phyloP scores from a whole-genome alignment of 257 asterid genomes.

The Ilex aquifolium region DNA sequence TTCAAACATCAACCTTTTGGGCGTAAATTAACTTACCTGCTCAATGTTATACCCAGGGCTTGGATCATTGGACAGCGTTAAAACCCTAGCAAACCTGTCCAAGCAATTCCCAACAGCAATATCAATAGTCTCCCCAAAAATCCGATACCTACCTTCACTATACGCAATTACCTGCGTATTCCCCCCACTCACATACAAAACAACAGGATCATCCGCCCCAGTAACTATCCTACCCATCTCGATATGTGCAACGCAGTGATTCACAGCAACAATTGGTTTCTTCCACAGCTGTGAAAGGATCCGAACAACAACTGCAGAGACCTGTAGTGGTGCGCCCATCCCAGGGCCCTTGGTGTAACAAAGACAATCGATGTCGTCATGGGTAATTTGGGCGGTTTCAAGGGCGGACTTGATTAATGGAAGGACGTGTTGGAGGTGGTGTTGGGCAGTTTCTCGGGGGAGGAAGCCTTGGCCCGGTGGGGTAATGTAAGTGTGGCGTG shows the following conservation, averaged over 20 bases:
- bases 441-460: constrained; percentile 96
- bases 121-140: constrained; percentile 92
- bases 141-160: constrained; percentile 83
- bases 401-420: constrained; percentile 72
- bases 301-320: constrained; percentile 79
- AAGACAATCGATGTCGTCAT: constrained; percentile 61
- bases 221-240: constrained; percentile 94
- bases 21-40: constrained; percentile 39
- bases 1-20: too few relatives aligned
- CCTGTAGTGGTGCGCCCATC: constrained; percentile 88
- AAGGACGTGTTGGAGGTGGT: constrained; percentile 78
- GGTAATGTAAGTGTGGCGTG: constrained; percentile 91
- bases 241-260: constrained; percentile 93
- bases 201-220: constrained; percentile 92
- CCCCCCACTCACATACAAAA: constrained; percentile 93
- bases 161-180: constrained; percentile 94
- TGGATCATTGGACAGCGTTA: constrained; percentile 86
- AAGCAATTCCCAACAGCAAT: constrained; percentile 94
- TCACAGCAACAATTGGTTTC: constrained; percentile 84
- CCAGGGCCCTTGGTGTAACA: constrained; percentile 99
- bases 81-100: constrained; percentile 98
- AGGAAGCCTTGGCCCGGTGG: constrained; percentile 98
- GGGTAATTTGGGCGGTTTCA: constrained; percentile 49
- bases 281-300: constrained; percentile 87
- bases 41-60: constrained; percentile 99